phyloP scores from a whole-genome alignment of 2,329 filamentous ascomycete genomes.

The Trichoderma gracile region DNA sequence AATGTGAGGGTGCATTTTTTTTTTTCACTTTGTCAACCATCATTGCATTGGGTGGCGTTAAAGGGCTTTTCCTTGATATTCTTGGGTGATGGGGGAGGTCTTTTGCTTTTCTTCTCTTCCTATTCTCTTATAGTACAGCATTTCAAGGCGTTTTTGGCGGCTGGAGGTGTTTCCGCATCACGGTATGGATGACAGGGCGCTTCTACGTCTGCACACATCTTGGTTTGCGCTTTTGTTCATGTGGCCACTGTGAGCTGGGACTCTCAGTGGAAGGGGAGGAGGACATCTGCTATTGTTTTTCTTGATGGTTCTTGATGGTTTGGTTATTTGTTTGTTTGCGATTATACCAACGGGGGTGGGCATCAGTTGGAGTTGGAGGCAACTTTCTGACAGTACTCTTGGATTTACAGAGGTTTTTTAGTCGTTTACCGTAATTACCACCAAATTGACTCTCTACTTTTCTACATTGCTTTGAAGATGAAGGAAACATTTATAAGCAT shows the following conservation, averaged over 20 bases:
- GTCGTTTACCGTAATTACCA: neutral
- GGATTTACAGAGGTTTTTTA: neutral
- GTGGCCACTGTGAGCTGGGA: constrained; percentile 9
- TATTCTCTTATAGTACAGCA: constrained; percentile 15
- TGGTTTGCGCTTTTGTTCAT: neutral
- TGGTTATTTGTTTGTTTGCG: neutral
- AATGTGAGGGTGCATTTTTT: neutral
- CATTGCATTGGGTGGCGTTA: constrained; percentile 33
- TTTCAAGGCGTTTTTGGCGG: constrained; percentile 11
- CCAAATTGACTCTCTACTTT: constrained; percentile 12
- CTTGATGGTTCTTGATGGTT: neutral
- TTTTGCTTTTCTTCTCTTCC: neutral
- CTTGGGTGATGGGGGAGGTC: too few species aligned
- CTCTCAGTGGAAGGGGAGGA: neutral
- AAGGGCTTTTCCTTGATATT: neutral
- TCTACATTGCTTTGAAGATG: neutral
- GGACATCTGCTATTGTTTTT: too few species aligned
- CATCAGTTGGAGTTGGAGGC: constrained; percentile 19
- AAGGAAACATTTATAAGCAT: neutral
- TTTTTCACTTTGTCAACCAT: neutral
- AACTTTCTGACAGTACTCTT: neutral
- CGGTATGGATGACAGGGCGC: neutral
- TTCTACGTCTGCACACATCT: neutral
- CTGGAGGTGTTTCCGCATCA: neutral
- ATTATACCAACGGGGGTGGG: constrained; percentile 4